phyloP scores from a whole-genome alignment of 768 basidiomycete genomes.

The Macrolepiota albuminosa region DNA sequence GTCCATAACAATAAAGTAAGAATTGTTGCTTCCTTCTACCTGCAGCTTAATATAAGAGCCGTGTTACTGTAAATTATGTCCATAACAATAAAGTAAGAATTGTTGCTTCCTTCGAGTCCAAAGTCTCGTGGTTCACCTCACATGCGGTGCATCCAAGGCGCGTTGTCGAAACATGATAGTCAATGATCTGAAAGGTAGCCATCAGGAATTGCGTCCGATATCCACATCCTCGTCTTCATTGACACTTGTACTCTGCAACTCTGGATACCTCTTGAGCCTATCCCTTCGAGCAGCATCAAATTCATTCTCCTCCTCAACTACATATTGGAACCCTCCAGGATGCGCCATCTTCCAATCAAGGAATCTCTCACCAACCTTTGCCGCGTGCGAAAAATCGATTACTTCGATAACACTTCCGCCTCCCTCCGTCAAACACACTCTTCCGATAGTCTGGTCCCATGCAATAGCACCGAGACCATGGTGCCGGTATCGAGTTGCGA shows the following conservation, averaged over 20 bases:
- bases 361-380: conserved; percentile 24
- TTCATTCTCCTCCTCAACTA: not conserved
- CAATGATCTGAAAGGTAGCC: too few species aligned
- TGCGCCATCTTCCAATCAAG: conserved; percentile 25
- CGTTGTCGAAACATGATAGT: too few species aligned
- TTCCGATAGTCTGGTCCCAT: conserved; percentile 65
- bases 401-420: not conserved
- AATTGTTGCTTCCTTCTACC: not conserved
- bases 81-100: not conserved
- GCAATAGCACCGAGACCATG: conserved; percentile 42
- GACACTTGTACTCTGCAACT: too few species aligned
- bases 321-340: conserved; percentile 9
- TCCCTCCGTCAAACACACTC: conserved; percentile 48
- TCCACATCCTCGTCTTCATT: too few species aligned
- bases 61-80: not conserved
- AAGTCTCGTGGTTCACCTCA: not conserved
- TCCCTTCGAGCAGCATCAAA: too few species aligned
- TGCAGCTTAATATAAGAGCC: not conserved
- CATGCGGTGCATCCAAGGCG: not conserved
- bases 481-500: conserved; percentile 12
- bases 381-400: not conserved
- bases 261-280: too few species aligned
- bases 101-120: not conserved
- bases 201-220: too few species aligned
- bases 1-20: not conserved